phyloP scores from a whole-genome alignment of 2,329 filamentous ascomycete species.

The Blastomyces silverae region DNA sequence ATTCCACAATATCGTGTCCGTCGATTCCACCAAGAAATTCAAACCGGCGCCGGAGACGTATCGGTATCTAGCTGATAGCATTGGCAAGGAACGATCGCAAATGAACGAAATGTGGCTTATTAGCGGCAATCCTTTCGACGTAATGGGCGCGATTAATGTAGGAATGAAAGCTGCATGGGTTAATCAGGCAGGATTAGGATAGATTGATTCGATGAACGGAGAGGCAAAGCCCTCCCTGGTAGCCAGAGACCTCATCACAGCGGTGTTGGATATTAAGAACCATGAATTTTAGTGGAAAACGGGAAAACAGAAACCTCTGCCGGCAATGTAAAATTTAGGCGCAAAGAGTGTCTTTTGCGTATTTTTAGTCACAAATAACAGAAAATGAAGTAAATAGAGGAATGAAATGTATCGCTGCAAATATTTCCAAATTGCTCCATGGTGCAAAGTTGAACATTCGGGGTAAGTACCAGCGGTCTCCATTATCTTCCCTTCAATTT shows the following conservation, averaged over 20 bases:
- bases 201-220: slow-evolving; percentile 56
- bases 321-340: background rate
- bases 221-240: slow-evolving; percentile 49
- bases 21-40: slow-evolving; percentile 54
- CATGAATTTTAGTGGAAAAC: slow-evolving; percentile 13
- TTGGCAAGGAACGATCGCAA: slow-evolving; percentile 42
- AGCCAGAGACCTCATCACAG: slow-evolving; percentile 52
- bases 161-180: slow-evolving; percentile 63
- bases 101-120: slow-evolving; percentile 59
- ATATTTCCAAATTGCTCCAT: slow-evolving; percentile 45
- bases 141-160: slow-evolving; percentile 55
- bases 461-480: slow-evolving; percentile 40
- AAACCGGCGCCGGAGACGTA: slow-evolving; percentile 62
- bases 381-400: background rate
- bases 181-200: slow-evolving; percentile 56
- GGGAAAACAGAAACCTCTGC: background rate
- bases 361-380: background rate
- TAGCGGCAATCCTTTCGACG: slow-evolving; percentile 66
- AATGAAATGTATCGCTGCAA: slow-evolving; percentile 39
- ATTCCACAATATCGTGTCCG: slow-evolving; percentile 54
- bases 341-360: background rate
- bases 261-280: slow-evolving; percentile 39
- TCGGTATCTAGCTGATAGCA: slow-evolving; percentile 49
- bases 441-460: slow-evolving; percentile 34
- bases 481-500: slow-evolving; percentile 41